phyloP scores from a whole-genome alignment of 306 rosid genomes.

The Ceratonia siliqua region DNA sequence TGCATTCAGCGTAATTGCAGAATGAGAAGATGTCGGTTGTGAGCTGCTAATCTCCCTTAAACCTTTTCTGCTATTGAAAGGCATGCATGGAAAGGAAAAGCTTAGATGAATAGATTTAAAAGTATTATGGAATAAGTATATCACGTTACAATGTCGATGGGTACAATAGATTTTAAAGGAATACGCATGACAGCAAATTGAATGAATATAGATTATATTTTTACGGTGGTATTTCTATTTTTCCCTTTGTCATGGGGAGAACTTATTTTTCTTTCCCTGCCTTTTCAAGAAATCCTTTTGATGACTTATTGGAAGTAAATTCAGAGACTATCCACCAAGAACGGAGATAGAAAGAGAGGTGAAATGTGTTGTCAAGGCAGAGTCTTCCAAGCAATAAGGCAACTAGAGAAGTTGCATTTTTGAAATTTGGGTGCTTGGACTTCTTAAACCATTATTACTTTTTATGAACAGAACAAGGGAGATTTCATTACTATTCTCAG shows the following conservation, averaged over 20 bases:
- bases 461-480: background rate
- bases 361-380: background rate
- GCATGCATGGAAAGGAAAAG: background rate
- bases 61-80: constrained; percentile 12
- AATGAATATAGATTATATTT: background rate
- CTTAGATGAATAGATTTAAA: background rate
- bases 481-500: background rate
- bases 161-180: constrained; percentile 4
- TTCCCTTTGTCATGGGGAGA: background rate
- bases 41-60: background rate
- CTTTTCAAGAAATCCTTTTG: background rate
- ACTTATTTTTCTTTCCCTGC: background rate
- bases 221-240: too few species aligned
- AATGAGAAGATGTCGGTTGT: background rate
- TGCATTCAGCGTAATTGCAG: constrained; percentile 26
- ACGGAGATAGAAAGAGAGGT: background rate
- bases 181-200: background rate
- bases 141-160: background rate
- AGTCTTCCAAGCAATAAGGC: background rate
- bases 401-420: background rate
- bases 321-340: background rate
- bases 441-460: background rate
- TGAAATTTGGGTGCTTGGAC: background rate
- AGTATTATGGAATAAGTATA: background rate
- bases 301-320: background rate